Evolutionary conservation across 805 yeast species (phyloP).

Genomic region (Wickerhamomyces xylosicus): DNA sequence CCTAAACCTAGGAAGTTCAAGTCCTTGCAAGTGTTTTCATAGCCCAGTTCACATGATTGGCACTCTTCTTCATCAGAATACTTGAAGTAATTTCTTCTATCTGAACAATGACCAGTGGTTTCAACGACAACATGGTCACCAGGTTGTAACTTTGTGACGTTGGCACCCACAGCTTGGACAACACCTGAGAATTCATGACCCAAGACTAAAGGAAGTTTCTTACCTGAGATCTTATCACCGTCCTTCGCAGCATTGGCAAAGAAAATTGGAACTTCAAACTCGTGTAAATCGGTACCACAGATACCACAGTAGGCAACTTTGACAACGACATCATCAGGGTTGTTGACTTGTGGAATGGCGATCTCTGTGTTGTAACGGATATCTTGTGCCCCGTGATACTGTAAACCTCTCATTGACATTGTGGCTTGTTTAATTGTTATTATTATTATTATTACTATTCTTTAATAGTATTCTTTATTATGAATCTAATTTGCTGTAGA

Average conservation of each 20-base stretch:
- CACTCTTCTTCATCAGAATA: conserved; percentile 21
- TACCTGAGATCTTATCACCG: conserved; percentile 20
- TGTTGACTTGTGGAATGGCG: conserved; percentile 25
- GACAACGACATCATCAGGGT: conserved; percentile 32
- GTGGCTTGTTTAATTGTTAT: neutral
- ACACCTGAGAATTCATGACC: conserved; percentile 57
- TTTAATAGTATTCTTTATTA: no score
- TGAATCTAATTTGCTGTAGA: no score
- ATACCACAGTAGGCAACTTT: conserved; percentile 41
- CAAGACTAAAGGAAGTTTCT: conserved; percentile 42
- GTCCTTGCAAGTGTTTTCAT: conserved; percentile 34
- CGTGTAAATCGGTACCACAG: conserved; percentile 54
- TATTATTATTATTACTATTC: neutral
- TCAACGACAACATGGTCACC: conserved; percentile 53
- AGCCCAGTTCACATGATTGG: conserved; percentile 32
- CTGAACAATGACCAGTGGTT: conserved; percentile 35
- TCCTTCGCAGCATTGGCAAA: conserved; percentile 38
- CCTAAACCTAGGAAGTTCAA: conserved; percentile 40
- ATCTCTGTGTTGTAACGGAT: conserved; percentile 23
- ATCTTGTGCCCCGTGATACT: conserved; percentile 29
- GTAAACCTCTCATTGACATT: conserved; percentile 27
- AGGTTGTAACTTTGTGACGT: conserved; percentile 35
- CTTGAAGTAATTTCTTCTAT: conserved; percentile 22
- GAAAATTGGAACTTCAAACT: conserved; percentile 50
- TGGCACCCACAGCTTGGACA: conserved; percentile 40